A percentile compares a stretch with the other conserved stretches of the same genome.
Evolutionary conservation across 2,329 filamentous ascomycete genomes (phyloP).

Genomic region (Coleophoma crateriformis): DNA sequence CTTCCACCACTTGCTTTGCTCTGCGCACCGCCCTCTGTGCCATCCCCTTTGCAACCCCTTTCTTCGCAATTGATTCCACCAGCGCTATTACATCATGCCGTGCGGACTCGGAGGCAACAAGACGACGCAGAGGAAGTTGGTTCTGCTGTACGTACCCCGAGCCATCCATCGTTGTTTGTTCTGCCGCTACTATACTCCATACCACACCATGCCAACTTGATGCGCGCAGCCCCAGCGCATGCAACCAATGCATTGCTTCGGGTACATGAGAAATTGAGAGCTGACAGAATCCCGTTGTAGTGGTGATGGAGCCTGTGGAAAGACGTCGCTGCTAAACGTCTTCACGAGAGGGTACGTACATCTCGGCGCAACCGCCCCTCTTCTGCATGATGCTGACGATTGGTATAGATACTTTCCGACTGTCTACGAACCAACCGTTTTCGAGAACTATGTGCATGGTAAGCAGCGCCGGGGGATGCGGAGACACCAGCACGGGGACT

Average conservation of each 20-base stretch:
- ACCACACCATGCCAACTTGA: neutral
- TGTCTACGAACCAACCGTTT: slow-evolving; percentile 96
- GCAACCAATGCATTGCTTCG: neutral
- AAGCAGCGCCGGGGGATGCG: slow-evolving; percentile 26
- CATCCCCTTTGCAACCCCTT: too few relatives aligned
- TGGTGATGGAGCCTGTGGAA: slow-evolving; percentile 93
- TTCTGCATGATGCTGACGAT: too few relatives aligned
- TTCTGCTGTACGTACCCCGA: slow-evolving; percentile 53
- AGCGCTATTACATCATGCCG: slow-evolving; percentile 14
- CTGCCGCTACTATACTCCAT: too few relatives aligned
- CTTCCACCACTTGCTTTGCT: too few relatives aligned
- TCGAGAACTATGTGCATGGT: slow-evolving; percentile 99
- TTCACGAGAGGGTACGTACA: slow-evolving; percentile 85
- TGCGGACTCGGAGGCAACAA: slow-evolving; percentile 45
- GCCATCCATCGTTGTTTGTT: too few relatives aligned
- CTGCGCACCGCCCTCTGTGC: too few relatives aligned
- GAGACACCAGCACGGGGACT: neutral
- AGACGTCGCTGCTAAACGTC: slow-evolving; percentile 95
- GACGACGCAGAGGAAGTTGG: slow-evolving; percentile 70
- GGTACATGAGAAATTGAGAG: slow-evolving; percentile 6
- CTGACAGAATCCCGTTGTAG: slow-evolving; percentile 38
- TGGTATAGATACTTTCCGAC: slow-evolving; percentile 81
- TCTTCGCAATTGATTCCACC: neutral
- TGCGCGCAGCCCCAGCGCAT: slow-evolving; percentile 2
- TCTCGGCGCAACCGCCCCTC: slow-evolving; percentile 1